Percentiles rank a stretch among this genome's conserved stretches.
Conservation (phyloP, 441 rosid species). For the Arabidopsis lyrata region DNA sequence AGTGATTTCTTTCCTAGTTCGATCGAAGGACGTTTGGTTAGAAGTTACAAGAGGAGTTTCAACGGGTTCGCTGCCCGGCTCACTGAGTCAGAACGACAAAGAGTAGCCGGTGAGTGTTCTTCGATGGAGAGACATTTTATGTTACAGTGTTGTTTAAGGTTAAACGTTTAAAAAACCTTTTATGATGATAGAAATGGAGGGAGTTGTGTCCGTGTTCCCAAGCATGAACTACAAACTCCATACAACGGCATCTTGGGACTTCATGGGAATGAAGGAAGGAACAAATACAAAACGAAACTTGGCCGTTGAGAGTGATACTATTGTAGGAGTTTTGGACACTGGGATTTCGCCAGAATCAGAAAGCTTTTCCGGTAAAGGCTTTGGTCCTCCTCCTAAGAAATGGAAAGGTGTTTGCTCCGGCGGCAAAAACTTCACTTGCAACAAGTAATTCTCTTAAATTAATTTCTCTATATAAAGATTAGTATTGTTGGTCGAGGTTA, state of each 20-base stretch:
- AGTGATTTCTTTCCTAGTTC: conserved; percentile 13
- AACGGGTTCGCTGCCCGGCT: conserved; percentile 33
- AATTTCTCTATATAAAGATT: neutral
- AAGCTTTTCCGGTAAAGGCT: conserved; percentile 52
- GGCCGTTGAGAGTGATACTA: conserved; percentile 38
- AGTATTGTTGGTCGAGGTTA: neutral
- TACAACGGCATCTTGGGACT: conserved; percentile 42
- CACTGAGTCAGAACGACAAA: conserved; percentile 25
- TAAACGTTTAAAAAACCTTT: neutral
- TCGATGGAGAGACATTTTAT: neutral
- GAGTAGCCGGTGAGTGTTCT: conserved; percentile 27
- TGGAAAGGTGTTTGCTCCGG: conserved; percentile 65
- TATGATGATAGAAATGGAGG: conserved; percentile 40
- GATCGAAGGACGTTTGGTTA: conserved; percentile 43
- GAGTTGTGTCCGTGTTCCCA: conserved; percentile 44
- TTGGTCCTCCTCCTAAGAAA: conserved; percentile 61
- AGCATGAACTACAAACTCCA: conserved; percentile 21
- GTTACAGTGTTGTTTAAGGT: neutral
- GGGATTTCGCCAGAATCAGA: conserved; percentile 68
- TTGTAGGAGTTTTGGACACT: conserved; percentile 59
- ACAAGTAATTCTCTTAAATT: conserved; percentile 49
- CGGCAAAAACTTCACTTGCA: conserved; percentile 59
- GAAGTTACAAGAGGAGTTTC: conserved; percentile 58
- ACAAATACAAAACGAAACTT: neutral
- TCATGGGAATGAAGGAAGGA: conserved; percentile 40